Percentiles rank a stretch among this genome's conserved stretches.
Conservation (phyloP, 2,329 filamentous ascomycete genomes). For the Trichoderma sp. region DNA sequence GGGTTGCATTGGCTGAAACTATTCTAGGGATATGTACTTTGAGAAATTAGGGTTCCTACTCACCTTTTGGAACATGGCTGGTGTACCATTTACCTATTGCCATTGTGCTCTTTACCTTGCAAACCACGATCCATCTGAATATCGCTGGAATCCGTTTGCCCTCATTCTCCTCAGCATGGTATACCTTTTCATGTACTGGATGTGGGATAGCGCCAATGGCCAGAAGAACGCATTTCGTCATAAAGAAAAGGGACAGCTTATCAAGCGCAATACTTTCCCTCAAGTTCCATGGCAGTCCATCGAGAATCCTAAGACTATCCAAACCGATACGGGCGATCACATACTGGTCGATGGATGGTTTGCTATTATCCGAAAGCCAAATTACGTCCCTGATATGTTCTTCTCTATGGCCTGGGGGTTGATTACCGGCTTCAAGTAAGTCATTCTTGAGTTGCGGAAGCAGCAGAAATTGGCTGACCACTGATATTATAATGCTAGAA, state of each 20-base stretch:
- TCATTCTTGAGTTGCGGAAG: not conserved
- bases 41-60: conserved; percentile 98
- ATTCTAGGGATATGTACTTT: conserved; percentile 77
- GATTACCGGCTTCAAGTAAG: conserved; percentile 47
- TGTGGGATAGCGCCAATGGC: conserved; percentile 88
- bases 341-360: conserved; percentile 87
- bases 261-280: conserved; percentile 77
- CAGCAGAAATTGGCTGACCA: not conserved
- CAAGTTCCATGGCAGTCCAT: conserved; percentile 83
- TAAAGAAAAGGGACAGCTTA: conserved; percentile 67
- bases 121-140: conserved; percentile 73
- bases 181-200: conserved; percentile 84
- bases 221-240: conserved; percentile 92
- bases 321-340: conserved; percentile 62
- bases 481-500: not conserved
- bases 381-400: conserved; percentile 49
- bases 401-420: conserved; percentile 50
- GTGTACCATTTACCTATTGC: conserved; percentile 87
- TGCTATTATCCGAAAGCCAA: conserved; percentile 63
- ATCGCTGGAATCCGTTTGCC: conserved; percentile 69
- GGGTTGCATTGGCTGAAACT: not conserved
- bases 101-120: conserved; percentile 90
- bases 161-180: conserved; percentile 61
- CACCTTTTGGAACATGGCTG: conserved; percentile 95
- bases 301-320: conserved; percentile 75